Evolutionary conservation across 2,329 filamentous ascomycete genomes (phyloP).

Genomic region (Hypoxylon sp.): DNA sequence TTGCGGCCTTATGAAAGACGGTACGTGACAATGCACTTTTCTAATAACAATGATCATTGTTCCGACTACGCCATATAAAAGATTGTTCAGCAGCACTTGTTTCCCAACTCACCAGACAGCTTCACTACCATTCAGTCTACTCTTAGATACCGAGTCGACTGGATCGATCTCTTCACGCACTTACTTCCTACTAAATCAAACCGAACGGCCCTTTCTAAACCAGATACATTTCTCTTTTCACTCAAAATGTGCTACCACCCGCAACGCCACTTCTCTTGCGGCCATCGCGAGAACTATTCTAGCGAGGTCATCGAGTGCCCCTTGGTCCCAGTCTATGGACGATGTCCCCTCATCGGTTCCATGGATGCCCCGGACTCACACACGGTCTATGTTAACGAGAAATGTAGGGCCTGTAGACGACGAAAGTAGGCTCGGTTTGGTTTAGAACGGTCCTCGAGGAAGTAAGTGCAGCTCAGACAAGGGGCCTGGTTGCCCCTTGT

Average conservation of each 20-base stretch:
- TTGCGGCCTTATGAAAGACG: not conserved
- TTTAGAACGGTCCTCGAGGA: slow-evolving; percentile 6
- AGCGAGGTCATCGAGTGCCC: slow-evolving; percentile 31
- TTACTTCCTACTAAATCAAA: slow-evolving; percentile 23
- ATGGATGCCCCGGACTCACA: slow-evolving; percentile 27
- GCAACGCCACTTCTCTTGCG: slow-evolving; percentile 37
- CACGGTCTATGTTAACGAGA: slow-evolving; percentile 11
- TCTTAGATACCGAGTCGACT: slow-evolving; percentile 18
- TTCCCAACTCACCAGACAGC: slow-evolving; percentile 13
- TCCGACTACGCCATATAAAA: slow-evolving; percentile 17
- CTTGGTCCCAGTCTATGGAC: slow-evolving; percentile 27
- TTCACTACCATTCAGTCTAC: slow-evolving; percentile 29
- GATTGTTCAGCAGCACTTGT: no score
- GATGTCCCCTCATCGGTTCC: slow-evolving; percentile 28
- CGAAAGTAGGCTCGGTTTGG: not conserved
- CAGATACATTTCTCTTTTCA: not conserved
- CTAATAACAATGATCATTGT: slow-evolving; percentile 25
- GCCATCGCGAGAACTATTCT: slow-evolving; percentile 35
- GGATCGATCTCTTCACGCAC: slow-evolving; percentile 22
- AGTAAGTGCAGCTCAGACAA: slow-evolving; percentile 25
- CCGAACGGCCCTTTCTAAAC: not conserved
- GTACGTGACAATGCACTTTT: slow-evolving; percentile 12
- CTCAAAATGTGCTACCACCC: slow-evolving; percentile 46
- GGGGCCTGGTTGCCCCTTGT: slow-evolving; percentile 14
- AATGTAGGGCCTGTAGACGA: slow-evolving; percentile 19